Conservation (phyloP, 345 rosid species). For the Camelina sativa region DNA sequence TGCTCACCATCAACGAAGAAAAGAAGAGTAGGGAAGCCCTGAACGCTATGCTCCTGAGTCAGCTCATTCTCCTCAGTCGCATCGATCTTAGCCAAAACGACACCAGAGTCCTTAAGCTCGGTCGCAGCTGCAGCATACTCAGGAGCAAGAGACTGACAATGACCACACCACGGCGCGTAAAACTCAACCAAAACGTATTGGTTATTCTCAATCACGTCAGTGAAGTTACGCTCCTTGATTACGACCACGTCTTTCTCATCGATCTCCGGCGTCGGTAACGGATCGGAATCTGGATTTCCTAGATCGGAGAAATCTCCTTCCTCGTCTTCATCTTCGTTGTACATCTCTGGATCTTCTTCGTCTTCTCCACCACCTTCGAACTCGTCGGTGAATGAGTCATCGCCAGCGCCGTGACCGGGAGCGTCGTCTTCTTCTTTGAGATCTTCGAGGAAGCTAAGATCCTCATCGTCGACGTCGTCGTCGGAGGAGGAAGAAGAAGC, state of each 20-base stretch:
- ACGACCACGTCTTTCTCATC: slow-evolving; percentile 95
- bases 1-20: slow-evolving; percentile 90
- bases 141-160: slow-evolving; percentile 94
- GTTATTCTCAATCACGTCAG: slow-evolving; percentile 61
- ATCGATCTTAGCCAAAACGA: slow-evolving; percentile 90
- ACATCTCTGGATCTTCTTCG: slow-evolving; percentile 45
- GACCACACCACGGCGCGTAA: slow-evolving; percentile 99
- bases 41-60: slow-evolving; percentile 75
- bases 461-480: slow-evolving; percentile 56
- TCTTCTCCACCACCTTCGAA: slow-evolving; percentile 38
- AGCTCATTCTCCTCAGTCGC: slow-evolving; percentile 91
- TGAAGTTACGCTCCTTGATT: slow-evolving; percentile 78
- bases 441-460: slow-evolving; percentile 84
- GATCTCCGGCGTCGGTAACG: slow-evolving; percentile 62
- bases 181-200: slow-evolving; percentile 93
- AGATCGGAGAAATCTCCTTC: slow-evolving; percentile 63
- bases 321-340: slow-evolving; percentile 53
- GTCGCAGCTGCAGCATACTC: slow-evolving; percentile 99
- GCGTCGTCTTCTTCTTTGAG: slow-evolving; percentile 36
- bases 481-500: slow-evolving; percentile 19
- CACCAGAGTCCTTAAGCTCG: slow-evolving; percentile 68
- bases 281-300: slow-evolving; percentile 59
- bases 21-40: slow-evolving; percentile 87
- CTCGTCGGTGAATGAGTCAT: slow-evolving; percentile 20
- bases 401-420: not conserved